These are phyloP conservation scores for Hericium alpestre DNA, from an alignment of 768 basidiomycete genomes.

Conservation along the genomic window DNA sequence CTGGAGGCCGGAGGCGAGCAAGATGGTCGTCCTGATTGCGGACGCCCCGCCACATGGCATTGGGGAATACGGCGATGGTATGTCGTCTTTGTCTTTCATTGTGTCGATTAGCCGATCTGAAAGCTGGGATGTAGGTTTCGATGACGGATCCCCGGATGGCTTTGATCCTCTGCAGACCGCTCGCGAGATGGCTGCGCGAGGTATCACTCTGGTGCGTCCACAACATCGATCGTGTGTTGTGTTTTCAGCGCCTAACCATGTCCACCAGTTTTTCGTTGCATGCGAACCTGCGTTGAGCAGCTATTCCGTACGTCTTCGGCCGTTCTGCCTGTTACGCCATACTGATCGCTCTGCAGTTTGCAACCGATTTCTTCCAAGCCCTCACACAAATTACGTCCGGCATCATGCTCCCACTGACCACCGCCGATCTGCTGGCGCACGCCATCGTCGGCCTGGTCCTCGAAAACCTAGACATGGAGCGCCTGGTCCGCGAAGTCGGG, in stretches of 20 bases:
- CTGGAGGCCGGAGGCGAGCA: conserved; percentile 81
- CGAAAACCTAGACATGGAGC: conserved; percentile 97
- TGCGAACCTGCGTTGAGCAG: conserved; percentile 94
- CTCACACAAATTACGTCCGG: conserved; percentile 89
- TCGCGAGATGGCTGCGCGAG: conserved; percentile 79
- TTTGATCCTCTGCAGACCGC: conserved; percentile 82
- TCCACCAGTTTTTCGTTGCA: conserved; percentile 86
- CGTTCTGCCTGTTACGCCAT: not conserved
- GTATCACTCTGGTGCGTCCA: conserved; percentile 73
- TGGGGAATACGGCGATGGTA: conserved; percentile 94
- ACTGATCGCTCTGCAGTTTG: conserved; percentile 41
- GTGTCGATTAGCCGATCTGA: conserved; percentile 3
- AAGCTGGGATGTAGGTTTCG: conserved; percentile 53
- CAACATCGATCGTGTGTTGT: conserved; percentile 4
- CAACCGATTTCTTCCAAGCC: conserved; percentile 91
- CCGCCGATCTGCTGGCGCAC: conserved; percentile 86
- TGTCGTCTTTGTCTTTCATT: conserved; percentile 17
- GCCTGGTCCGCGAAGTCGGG: conserved; percentile 89
- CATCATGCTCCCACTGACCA: conserved; percentile 91
- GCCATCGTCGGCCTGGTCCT: conserved; percentile 95
- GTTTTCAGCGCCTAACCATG: conserved; percentile 4
- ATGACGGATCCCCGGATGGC: conserved; percentile 90
- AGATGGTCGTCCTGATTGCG: conserved; percentile 94
- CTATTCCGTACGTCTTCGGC: conserved; percentile 54
- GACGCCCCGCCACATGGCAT: conserved; percentile 98